These are phyloP conservation scores for Violaceomyces palustris DNA, from an alignment of 1,284 basidiomycete species.

Conservation along the genomic window DNA sequence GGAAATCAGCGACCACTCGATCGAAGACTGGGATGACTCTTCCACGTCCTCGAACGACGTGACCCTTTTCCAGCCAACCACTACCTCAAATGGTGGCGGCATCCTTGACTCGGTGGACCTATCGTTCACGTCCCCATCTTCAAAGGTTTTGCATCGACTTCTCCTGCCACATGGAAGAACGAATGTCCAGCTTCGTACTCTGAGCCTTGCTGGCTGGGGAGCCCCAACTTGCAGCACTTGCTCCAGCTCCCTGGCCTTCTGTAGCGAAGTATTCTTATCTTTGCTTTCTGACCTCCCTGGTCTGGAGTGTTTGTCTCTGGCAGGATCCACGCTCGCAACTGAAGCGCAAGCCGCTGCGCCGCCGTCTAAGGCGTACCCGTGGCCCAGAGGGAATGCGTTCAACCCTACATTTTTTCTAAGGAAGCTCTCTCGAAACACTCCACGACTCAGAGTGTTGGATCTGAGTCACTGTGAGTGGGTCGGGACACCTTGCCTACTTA, in stretches of 20 bases:
- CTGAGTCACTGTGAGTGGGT: slow-evolving; percentile 24
- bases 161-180: not conserved
- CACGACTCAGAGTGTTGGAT: slow-evolving; percentile 15
- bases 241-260: slow-evolving; percentile 1
- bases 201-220: slow-evolving; percentile 18
- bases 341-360: too few relatives aligned
- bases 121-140: slow-evolving; percentile 12
- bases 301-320: slow-evolving; percentile 14
- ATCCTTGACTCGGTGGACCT: slow-evolving; percentile 26
- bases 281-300: slow-evolving; percentile 12
- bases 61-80: too few relatives aligned
- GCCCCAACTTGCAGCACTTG: not conserved
- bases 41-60: not conserved
- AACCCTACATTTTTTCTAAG: slow-evolving; percentile 9
- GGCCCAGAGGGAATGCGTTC: not conserved
- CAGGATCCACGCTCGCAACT: slow-evolving; percentile 7
- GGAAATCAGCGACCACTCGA: not conserved
- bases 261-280: not conserved
- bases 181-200: slow-evolving; percentile 7
- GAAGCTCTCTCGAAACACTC: slow-evolving; percentile 10
- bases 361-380: too few relatives aligned
- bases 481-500: slow-evolving; percentile 7
- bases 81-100: too few relatives aligned
- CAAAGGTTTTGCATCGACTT: slow-evolving; percentile 5
- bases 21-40: not conserved